Percentiles rank a stretch among this genome's conserved stretches.
Evolutionary conservation across 805 yeast species (phyloP).

Genomic region (Candida anglica): DNA sequence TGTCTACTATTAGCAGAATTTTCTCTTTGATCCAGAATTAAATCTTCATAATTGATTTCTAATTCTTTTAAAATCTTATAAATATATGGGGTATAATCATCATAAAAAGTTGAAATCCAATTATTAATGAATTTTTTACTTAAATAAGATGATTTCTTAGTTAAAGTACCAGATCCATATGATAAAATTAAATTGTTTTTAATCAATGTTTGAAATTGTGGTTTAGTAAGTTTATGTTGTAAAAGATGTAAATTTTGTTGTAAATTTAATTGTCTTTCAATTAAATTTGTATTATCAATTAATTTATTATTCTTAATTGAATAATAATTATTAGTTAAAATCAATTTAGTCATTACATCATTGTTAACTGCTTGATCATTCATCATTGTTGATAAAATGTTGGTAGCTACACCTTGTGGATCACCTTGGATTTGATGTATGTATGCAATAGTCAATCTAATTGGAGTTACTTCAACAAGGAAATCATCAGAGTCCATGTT

Average conservation of each 20-base stretch:
- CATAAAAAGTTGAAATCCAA: constrained; percentile 18
- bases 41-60: constrained; percentile 23
- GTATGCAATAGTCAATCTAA: constrained; percentile 56
- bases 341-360: constrained; percentile 37
- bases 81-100: constrained; percentile 27
- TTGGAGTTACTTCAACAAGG: constrained; percentile 54
- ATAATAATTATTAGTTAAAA: constrained; percentile 43
- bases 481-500: constrained; percentile 44
- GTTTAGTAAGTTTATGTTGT: constrained; percentile 22
- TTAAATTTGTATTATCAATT: constrained; percentile 21
- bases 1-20: not conserved
- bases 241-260: constrained; percentile 31
- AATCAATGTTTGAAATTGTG: constrained; percentile 37
- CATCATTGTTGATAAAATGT: too few relatives aligned
- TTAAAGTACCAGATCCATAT: constrained; percentile 34
- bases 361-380: constrained; percentile 23
- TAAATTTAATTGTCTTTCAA: constrained; percentile 32
- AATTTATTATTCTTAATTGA: constrained; percentile 18
- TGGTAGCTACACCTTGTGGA: not conserved
- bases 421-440: constrained; percentile 38
- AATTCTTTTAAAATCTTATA: constrained; percentile 27
- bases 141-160: constrained; percentile 19
- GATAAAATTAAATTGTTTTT: constrained; percentile 45
- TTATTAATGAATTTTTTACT: constrained; percentile 12
- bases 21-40: constrained; percentile 6